phyloP scores from a whole-genome alignment of 805 yeast genomes.

The Candida khao-thaluensis region DNA sequence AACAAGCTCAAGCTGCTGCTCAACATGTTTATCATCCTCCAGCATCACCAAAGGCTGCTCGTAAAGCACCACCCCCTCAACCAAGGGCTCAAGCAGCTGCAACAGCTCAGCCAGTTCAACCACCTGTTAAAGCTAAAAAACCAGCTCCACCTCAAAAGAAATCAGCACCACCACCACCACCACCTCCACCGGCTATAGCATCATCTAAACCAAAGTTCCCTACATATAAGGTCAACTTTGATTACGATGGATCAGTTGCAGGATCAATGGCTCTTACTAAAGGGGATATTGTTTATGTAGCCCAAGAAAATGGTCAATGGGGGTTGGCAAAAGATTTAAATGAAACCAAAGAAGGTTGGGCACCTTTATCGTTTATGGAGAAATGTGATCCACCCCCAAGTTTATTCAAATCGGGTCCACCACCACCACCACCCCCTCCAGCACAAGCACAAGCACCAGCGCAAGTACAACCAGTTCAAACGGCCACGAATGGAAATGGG shows the following conservation, averaged over 20 bases:
- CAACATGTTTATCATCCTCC: constrained; percentile 14
- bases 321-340: constrained; percentile 79
- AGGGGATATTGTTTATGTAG: constrained; percentile 72
- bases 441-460: constrained; percentile 13
- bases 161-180: constrained; percentile 47
- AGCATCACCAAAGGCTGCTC: constrained; percentile 10
- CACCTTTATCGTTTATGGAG: constrained; percentile 87
- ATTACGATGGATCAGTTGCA: constrained; percentile 81
- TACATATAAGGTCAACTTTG: constrained; percentile 80
- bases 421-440: constrained; percentile 40
- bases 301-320: constrained; percentile 87
- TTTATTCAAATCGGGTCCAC: constrained; percentile 20
- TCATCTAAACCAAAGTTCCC: constrained; percentile 69
- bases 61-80: constrained; percentile 16
- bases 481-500: constrained; percentile 20
- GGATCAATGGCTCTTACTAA: constrained; percentile 76
- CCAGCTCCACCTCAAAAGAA: constrained; percentile 46
- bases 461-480: constrained; percentile 17
- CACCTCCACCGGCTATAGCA: constrained; percentile 65
- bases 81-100: constrained; percentile 6
- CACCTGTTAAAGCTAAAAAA: constrained; percentile 15
- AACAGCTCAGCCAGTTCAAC: constrained; percentile 10
- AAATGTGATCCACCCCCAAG: constrained; percentile 51
- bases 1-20: constrained; percentile 1
- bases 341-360: constrained; percentile 90